Conservation (phyloP, 2,329 filamentous ascomycete species). For the Lecanicillium sp. region DNA sequence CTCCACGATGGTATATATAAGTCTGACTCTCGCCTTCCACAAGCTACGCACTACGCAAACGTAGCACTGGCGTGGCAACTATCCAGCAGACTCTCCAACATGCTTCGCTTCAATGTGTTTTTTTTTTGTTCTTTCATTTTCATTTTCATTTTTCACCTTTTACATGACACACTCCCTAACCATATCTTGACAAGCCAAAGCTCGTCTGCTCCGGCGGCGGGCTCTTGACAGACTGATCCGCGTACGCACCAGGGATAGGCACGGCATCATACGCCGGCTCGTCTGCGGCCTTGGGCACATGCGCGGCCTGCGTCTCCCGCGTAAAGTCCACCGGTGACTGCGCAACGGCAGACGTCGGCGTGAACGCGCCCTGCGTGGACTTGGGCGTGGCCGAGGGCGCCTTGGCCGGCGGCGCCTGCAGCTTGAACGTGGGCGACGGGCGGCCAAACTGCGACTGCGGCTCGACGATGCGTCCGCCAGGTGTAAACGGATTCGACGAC, state of each 20-base stretch:
- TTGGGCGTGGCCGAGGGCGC: slow-evolving; percentile 72
- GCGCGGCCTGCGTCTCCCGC: slow-evolving; percentile 41
- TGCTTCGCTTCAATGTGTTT: too few relatives aligned
- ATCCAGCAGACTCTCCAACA: too few relatives aligned
- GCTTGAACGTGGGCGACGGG: slow-evolving; percentile 55
- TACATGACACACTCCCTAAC: too few relatives aligned
- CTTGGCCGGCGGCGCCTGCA: slow-evolving; percentile 77
- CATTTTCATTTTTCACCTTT: not conserved
- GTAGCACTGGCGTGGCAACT: too few relatives aligned
- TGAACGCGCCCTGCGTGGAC: slow-evolving; percentile 55
- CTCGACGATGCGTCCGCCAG: slow-evolving; percentile 48
- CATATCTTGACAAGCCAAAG: slow-evolving; percentile 29
- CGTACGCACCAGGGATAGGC: slow-evolving; percentile 82
- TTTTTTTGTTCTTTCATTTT: slow-evolving; percentile 3
- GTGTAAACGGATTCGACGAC: slow-evolving; percentile 40
- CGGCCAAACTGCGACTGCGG: slow-evolving; percentile 53
- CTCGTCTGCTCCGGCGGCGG: slow-evolving; percentile 37
- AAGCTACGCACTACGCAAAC: too few relatives aligned
- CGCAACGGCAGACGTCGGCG: slow-evolving; percentile 34
- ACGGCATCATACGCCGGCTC: slow-evolving; percentile 81
- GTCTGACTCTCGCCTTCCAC: slow-evolving; percentile 3
- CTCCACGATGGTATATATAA: slow-evolving; percentile 13
- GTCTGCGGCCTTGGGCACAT: slow-evolving; percentile 63
- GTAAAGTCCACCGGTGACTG: slow-evolving; percentile 16
- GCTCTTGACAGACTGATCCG: slow-evolving; percentile 45